These are phyloP conservation scores for Talaromyces marneffei DNA, from an alignment of 2,329 filamentous ascomycete genomes.

Conservation along the genomic window DNA sequence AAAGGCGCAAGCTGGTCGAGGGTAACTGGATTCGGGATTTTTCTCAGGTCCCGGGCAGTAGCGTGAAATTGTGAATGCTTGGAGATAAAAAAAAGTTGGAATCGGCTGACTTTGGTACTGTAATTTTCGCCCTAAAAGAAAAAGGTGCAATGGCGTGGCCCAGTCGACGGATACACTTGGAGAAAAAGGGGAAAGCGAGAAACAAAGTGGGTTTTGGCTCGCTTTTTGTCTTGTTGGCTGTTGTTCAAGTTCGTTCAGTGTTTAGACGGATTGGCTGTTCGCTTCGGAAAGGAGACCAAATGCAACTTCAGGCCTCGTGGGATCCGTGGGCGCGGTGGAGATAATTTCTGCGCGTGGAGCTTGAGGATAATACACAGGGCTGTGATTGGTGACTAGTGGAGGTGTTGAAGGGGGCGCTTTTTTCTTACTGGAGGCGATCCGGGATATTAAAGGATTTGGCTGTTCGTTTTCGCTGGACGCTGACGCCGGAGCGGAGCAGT, in stretches of 20 bases:
- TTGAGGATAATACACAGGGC: background rate
- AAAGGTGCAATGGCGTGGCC: conserved; percentile 21
- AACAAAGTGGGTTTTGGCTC: conserved; percentile 22
- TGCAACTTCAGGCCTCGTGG: conserved; percentile 29
- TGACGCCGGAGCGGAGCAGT: conserved; percentile 13
- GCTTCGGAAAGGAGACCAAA: conserved; percentile 19
- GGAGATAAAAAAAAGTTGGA: background rate
- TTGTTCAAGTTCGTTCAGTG: background rate
- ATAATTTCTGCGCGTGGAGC: conserved; percentile 21
- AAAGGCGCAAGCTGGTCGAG: background rate
- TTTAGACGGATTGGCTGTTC: conserved; percentile 10
- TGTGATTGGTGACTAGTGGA: conserved; percentile 6
- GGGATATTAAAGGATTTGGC: conserved; percentile 11
- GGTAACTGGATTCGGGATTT: conserved; percentile 14
- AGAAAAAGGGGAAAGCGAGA: conserved; percentile 20
- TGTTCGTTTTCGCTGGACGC: conserved; percentile 4
- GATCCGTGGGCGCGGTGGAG: conserved; percentile 35
- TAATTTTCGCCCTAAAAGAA: conserved; percentile 22
- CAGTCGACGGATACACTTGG: conserved; percentile 20
- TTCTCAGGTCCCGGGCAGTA: conserved; percentile 13
- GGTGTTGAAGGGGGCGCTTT: conserved; percentile 11
- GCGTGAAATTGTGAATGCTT: conserved; percentile 4
- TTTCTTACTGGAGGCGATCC: conserved; percentile 15
- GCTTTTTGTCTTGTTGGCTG: conserved; percentile 1
- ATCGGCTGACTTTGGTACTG: conserved; percentile 5